Percentiles rank a stretch among this genome's conserved stretches.
Conservation (phyloP, 2,329 filamentous ascomycete genomes). For the Diaporthe nobilis region DNA sequence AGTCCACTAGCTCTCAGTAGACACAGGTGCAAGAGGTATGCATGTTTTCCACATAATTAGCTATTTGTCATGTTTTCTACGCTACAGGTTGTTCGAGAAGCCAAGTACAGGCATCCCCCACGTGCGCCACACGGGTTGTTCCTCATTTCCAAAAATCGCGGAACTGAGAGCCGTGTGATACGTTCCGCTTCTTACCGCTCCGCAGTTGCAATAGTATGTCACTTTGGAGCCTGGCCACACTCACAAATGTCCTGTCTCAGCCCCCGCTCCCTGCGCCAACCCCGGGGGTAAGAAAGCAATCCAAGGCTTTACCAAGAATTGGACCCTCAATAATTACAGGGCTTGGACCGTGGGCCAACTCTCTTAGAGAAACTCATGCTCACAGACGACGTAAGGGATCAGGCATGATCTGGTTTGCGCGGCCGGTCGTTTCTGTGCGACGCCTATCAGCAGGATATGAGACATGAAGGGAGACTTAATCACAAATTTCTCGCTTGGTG, state of each 20-base stretch:
- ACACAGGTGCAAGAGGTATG: neutral
- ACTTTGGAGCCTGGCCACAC: too few species aligned
- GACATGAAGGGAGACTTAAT: too few species aligned
- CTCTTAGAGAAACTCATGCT: neutral
- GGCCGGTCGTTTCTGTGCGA: neutral
- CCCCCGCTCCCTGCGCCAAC: too few species aligned
- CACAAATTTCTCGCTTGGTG: neutral
- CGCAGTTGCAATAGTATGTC: neutral
- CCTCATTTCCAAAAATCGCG: neutral
- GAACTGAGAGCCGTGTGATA: neutral
- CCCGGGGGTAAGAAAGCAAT: neutral
- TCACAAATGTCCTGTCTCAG: neutral
- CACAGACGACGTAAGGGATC: neutral
- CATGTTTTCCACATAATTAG: neutral
- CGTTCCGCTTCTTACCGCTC: neutral
- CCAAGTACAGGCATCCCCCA: neutral
- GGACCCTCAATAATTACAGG: neutral
- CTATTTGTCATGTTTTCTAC: neutral
- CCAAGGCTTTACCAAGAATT: neutral
- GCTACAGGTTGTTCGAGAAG: neutral
- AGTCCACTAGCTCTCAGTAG: neutral
- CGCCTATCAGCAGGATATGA: neutral
- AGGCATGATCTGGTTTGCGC: neutral
- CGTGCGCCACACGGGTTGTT: neutral
- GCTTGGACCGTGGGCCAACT: neutral